Conservation (phyloP, 2,329 filamentous ascomycete species). For the Aspergillus pseudotamarii region DNA sequence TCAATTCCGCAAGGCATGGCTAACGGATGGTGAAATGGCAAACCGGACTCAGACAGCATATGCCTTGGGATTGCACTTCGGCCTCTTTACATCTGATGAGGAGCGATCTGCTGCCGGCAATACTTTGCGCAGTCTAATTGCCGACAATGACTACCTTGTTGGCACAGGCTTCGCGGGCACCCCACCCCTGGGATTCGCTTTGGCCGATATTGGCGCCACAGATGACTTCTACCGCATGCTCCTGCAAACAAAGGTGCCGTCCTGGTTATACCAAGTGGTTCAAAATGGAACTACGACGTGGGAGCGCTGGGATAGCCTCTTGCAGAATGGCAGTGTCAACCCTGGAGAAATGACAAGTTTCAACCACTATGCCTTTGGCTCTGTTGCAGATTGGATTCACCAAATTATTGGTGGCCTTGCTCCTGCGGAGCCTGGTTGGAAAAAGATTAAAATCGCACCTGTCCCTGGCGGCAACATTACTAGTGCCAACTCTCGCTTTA, state of each 20-base stretch:
- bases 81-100: constrained; percentile 17
- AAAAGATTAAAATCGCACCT: constrained; percentile 29
- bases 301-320: constrained; percentile 47
- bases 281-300: constrained; percentile 46
- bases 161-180: constrained; percentile 36
- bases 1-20: constrained; percentile 32
- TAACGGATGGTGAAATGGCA: constrained; percentile 26
- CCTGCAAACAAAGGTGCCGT: constrained; percentile 15
- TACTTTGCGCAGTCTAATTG: constrained; percentile 6
- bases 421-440: constrained; percentile 35
- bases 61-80: constrained; percentile 32
- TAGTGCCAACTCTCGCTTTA: not conserved
- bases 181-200: constrained; percentile 21
- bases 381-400: constrained; percentile 43
- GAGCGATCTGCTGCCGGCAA: not conserved
- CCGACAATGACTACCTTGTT: constrained; percentile 28
- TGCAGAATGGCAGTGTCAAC: constrained; percentile 40
- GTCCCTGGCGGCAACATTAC: constrained; percentile 29
- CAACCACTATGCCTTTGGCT: constrained; percentile 46
- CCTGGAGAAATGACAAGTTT: constrained; percentile 45
- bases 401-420: constrained; percentile 35
- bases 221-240: constrained; percentile 17
- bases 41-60: constrained; percentile 35
- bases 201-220: constrained; percentile 24
- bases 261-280: constrained; percentile 41